Evolutionary conservation across 306 rosid genomes (phyloP), one percentile per base, ranked within the genome.

Genomic region (Cucumis cinereus): DNA sequence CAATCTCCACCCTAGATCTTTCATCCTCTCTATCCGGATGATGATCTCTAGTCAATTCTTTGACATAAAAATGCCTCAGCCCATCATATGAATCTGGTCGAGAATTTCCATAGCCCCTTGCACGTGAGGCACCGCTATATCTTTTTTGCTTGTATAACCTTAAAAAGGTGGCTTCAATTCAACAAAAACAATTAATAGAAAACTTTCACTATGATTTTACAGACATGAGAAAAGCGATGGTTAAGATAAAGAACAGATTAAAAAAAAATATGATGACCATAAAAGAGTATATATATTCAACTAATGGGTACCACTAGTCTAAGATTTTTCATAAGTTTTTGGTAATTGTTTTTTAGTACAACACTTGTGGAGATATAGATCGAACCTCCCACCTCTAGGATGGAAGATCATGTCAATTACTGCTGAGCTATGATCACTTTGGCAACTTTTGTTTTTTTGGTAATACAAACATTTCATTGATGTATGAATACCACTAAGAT

Each of bases 1-100:
- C 91, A 79, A 85, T 85, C 89, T 94, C 98, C 82, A 94, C 97
- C 81, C 97, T 81, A 78, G 70, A 71, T 87, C 85, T 89, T 89
- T 94, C 98, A 80, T 91, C 97, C 53, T 86, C 92, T 86, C 98
- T 89, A 75, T 94, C 89, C 11, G 97, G 95, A 82, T 90, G 98
- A 83, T 94, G 98, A 89, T 94, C 97, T 19, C 87, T 91, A 56
- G 98, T 94, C 85, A 94, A 85, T 73, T 94, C 98, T 88, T 89
- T 87, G 35, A 89, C 98, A 50, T 84, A 84, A 83, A 90, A 88
- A 83, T 86, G 92, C 60, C 78, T 74, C 64, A 89, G 43, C 57
- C 93, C 96, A 12, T 76, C 75, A 72, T 88, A 83, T 49, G 93
- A 82, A 82, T 85, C 86, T 60, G 78, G 77, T 80, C 49, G 87